A percentile compares a stretch with the other conserved stretches of the same genome.
These are phyloP conservation scores for Myochromella boudieri DNA, from an alignment of 768 basidiomycete genomes.

Conservation along the genomic window DNA sequence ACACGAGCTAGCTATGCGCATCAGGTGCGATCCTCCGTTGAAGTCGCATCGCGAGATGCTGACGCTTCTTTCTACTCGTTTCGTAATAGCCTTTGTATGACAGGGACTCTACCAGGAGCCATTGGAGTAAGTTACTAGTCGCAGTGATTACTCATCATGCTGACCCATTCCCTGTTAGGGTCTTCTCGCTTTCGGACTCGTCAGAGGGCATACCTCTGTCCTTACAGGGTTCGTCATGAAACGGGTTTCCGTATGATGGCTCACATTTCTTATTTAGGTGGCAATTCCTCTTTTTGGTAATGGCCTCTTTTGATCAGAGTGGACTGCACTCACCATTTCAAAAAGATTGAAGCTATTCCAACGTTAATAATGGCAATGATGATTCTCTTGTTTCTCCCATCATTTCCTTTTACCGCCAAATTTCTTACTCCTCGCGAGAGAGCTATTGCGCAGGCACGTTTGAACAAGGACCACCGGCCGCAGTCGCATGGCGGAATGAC, in stretches of 20 bases:
- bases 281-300: slow-evolving; percentile 59
- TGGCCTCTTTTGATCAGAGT: slow-evolving; percentile 5
- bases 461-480: slow-evolving; percentile 55
- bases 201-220: slow-evolving; percentile 47
- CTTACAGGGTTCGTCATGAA: slow-evolving; percentile 33
- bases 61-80: background rate
- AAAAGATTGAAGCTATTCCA: slow-evolving; percentile 55
- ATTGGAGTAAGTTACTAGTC: slow-evolving; percentile 38
- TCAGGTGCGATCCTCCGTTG: slow-evolving; percentile 32
- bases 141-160: background rate
- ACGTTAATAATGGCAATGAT: slow-evolving; percentile 50
- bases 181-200: slow-evolving; percentile 55
- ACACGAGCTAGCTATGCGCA: slow-evolving; percentile 49
- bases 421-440: slow-evolving; percentile 53
- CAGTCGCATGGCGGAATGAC: slow-evolving; percentile 58
- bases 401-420: slow-evolving; percentile 53
- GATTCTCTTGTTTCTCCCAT: slow-evolving; percentile 50
- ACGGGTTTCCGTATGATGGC: background rate
- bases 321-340: background rate
- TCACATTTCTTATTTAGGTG: slow-evolving; percentile 33
- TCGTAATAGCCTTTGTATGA: slow-evolving; percentile 49
- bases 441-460: slow-evolving; percentile 56
- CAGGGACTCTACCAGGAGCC: slow-evolving; percentile 55
- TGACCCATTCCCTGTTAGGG: slow-evolving; percentile 31
- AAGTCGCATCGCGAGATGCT: background rate